phyloP scores from a whole-genome alignment of 164 flowering plant species.

The Platanus orientalis region DNA sequence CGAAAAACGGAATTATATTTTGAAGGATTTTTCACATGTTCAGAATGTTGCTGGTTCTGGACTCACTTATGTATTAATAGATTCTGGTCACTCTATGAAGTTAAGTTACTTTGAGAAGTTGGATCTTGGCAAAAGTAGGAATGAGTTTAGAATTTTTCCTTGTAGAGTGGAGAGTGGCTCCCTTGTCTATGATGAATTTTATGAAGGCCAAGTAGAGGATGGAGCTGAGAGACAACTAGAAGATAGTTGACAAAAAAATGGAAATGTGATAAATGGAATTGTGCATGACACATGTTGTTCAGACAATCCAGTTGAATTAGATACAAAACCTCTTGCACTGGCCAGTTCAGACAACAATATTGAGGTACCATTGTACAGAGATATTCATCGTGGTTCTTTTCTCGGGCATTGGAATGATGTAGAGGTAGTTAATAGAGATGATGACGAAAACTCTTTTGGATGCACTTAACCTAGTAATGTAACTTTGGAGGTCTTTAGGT shows the following conservation, averaged over 20 bases:
- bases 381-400: conserved; percentile 31
- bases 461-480: conserved; percentile 57
- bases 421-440: conserved; percentile 76
- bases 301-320: conserved; percentile 29
- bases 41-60: conserved; percentile 26
- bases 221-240: conserved; percentile 18
- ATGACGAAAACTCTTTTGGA: conserved; percentile 89
- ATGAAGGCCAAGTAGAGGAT: conserved; percentile 30
- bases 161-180: conserved; percentile 27
- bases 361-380: conserved; percentile 32
- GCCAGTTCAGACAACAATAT: conserved; percentile 51
- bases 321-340: conserved; percentile 41
- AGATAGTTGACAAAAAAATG: conserved; percentile 19
- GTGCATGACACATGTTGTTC: conserved; percentile 26
- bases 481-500: conserved; percentile 35
- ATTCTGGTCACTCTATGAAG: conserved; percentile 40
- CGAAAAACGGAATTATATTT: conserved; percentile 12
- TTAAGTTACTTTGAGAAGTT: conserved; percentile 26
- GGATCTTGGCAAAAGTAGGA: conserved; percentile 27
- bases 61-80: conserved; percentile 30
- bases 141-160: conserved; percentile 24
- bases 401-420: conserved; percentile 39
- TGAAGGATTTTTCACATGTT: conserved; percentile 21
- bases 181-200: conserved; percentile 18
- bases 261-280: conserved; percentile 17